Evolutionary conservation across 2,329 filamentous ascomycete species (phyloP).

Genomic region (Claviceps pazoutovae): DNA sequence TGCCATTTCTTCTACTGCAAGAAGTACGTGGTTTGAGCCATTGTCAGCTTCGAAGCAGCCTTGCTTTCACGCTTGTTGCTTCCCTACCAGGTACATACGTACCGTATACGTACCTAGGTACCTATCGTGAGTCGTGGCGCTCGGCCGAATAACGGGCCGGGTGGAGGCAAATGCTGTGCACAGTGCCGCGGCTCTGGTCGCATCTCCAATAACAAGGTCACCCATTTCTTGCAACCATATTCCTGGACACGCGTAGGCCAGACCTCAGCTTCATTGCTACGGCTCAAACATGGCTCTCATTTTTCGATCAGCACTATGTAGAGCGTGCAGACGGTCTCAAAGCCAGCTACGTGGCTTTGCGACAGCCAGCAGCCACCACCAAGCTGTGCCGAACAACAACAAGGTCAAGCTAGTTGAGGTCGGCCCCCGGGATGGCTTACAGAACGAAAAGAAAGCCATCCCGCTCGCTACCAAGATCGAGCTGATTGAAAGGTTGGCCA

Average conservation of each 20-base stretch:
- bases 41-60: no score
- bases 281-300: constrained; percentile 19
- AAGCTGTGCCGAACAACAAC: constrained; percentile 25
- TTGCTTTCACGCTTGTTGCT: neutral
- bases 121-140: neutral
- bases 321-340: constrained; percentile 23
- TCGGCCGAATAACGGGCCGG: constrained; percentile 9
- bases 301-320: constrained; percentile 22
- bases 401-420: constrained; percentile 62
- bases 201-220: neutral
- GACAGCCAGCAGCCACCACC: constrained; percentile 20
- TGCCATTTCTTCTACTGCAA: neutral
- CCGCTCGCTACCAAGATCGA: constrained; percentile 62
- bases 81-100: neutral
- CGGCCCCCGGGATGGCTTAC: constrained; percentile 71
- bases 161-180: constrained; percentile 15
- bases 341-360: constrained; percentile 23
- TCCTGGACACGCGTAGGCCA: neutral
- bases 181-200: constrained; percentile 8
- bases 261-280: neutral
- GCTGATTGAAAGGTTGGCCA: constrained; percentile 54
- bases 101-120: neutral
- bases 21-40: neutral
- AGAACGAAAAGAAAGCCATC: constrained; percentile 67
- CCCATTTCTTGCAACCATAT: neutral